Evolutionary conservation across 2,329 filamentous ascomycete species (phyloP), one percentile per base, ranked within the genome.

Genomic region (Fusarium penzigii): DNA sequence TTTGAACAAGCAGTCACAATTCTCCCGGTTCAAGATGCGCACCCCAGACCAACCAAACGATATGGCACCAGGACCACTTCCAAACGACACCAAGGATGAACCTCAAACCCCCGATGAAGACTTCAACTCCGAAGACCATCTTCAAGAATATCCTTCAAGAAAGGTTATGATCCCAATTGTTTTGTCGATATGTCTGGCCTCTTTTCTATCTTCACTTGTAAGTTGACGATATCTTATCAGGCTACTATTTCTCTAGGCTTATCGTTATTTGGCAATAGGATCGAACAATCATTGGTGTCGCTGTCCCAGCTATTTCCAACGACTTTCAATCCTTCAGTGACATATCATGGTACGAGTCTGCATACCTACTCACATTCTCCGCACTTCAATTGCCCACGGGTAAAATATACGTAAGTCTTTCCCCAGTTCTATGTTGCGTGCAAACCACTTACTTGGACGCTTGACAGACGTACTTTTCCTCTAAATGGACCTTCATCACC

Each of bases 261-360:
- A 7, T 11, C 11, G 14, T 12, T 57, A 6, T 7, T 8, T 0
- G 5, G 2, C 5, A 9, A 0, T 16, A 57, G 55, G 55, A 57
- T 20, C 51, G 55, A 4, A 57, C 55, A 2, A 57, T 57, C 0
- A 58, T 57, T 1, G 55, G 55, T 0, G 57, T 55, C 36, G 55
- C 55, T 10, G 57, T 57, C 7, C 55, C 55, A 1, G 44, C 55
- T 2, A 57, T 57, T 36, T 57, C 55, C 5, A 29, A 54, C 14
- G 55, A 57, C 0, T 57, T 57, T 17, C 10, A 57, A 17, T 57
- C 54, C 29, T 57, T 57, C 4, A 51, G 55, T 1, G 55, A 57
- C 6, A 58, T 57, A 2, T 54, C 55, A 0, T 57, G 55, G 55
- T 57, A 57, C 36, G 55, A 57, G 46, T 57, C 55, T 0, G 55